Evolutionary conservation across 2,329 filamentous ascomycete species (phyloP).

Genomic region (Penicillium rolfsii): DNA sequence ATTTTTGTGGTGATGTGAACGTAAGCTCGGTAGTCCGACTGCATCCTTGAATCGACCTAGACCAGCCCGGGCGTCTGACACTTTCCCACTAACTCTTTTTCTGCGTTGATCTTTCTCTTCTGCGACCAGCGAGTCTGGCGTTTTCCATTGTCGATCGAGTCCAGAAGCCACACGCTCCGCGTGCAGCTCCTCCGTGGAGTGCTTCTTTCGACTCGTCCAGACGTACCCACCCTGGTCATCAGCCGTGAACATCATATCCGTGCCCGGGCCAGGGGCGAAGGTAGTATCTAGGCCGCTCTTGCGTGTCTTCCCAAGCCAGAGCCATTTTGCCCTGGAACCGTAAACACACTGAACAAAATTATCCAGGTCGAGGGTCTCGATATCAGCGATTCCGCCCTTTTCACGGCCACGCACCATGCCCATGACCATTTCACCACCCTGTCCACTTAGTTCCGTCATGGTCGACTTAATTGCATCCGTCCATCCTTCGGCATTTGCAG

Average conservation of each 20-base stretch:
- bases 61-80: conserved; percentile 79
- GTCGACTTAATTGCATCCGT: conserved; percentile 93
- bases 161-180: conserved; percentile 35
- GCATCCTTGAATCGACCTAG: conserved; percentile 85
- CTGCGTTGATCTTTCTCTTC: conserved; percentile 55
- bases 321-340: conserved; percentile 86
- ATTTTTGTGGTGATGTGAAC: conserved; percentile 46
- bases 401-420: conserved; percentile 88
- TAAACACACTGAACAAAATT: conserved; percentile 75
- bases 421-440: conserved; percentile 91
- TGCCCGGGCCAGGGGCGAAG: conserved; percentile 37
- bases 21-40: conserved; percentile 59
- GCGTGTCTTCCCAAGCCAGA: conserved; percentile 88
- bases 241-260: conserved; percentile 49
- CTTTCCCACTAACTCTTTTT: conserved; percentile 77
- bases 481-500: conserved; percentile 86
- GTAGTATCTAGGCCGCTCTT: conserved; percentile 54
- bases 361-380: conserved; percentile 89
- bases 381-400: conserved; percentile 85
- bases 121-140: conserved; percentile 31
- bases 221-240: conserved; percentile 52
- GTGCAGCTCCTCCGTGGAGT: conserved; percentile 45
- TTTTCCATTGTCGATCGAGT: conserved; percentile 37
- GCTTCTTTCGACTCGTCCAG: conserved; percentile 48
- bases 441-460: conserved; percentile 88